Base-by-base conservation (phyloP, 805 yeast species). In the Cyberlindnera bimundalis region DNA sequence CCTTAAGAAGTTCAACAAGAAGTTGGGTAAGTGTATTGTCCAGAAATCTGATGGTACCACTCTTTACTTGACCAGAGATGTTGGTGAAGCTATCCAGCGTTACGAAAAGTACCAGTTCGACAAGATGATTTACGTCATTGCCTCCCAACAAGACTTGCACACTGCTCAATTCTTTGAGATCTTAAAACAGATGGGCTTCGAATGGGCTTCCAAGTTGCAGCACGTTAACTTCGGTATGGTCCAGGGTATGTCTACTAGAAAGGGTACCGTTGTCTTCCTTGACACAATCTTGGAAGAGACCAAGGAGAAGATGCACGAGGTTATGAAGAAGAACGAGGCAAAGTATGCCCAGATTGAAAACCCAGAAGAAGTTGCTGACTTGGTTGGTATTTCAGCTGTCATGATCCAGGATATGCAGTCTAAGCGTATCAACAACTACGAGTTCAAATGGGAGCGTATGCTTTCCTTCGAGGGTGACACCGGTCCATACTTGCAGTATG, bases 341-440 rank as follows among this genome's bases (percentile, higher is more conserved):
- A 93, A 93, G 67, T 93, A 89, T 61, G 82, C 91, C 10, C 96
- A 88, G 68, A 87, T 91, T 53, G 93, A 83, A 60, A 78, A 90
- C 61, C 99, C 98, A 26, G 97, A 91, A 45, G 79, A 79, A 62
- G 84, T 93, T 58, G 98, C 99, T 44, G 98, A 93, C 65, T 74
- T 88, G 56, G 81, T 93, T 45, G 99, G 99, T 62, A 84, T 93
- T 43, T 84, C 96, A 23, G 99, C 99, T 6, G 96, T 93, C 46
- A 90, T 93, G 96, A 86, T 93, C 59, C 99, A 93, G 74, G 99
- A 93, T 67, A 90, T 93, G 98, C 95, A 87, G 68, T 81, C 96
- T 46, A 93, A 93, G 72, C 84, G 99, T 67, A 78, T 91, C 66
- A 89, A 91, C 73, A 91, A 93, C 70, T 93, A 93, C 70, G 87